A percentile compares a stretch with the other conserved stretches of the same genome.
Conservation (phyloP, 805 yeast genomes). For the Aciculoconidium aculeatum region DNA sequence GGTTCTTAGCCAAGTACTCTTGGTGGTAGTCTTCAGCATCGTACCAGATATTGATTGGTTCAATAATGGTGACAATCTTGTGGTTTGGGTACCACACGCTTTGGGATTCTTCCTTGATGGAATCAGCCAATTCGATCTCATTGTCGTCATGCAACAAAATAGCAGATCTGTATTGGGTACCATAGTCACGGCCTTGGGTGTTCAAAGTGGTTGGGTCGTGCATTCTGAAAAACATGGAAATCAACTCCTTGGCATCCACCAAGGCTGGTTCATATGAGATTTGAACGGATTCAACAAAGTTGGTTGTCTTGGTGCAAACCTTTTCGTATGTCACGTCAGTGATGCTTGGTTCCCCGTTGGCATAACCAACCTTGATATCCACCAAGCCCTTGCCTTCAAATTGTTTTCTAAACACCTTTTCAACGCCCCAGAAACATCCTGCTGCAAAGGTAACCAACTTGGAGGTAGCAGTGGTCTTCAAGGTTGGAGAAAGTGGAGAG, state of each 20-base stretch:
- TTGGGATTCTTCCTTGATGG: constrained; percentile 51
- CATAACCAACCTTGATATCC: constrained; percentile 84
- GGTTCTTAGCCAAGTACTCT: constrained; percentile 69
- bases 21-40: constrained; percentile 98
- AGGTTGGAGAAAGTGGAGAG: constrained; percentile 27
- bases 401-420: constrained; percentile 71
- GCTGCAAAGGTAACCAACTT: constrained; percentile 42
- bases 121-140: constrained; percentile 42
- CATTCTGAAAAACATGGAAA: constrained; percentile 82
- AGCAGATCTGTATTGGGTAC: constrained; percentile 87
- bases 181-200: constrained; percentile 81
- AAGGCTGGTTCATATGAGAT: constrained; percentile 69
- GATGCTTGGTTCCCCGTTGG: constrained; percentile 67
- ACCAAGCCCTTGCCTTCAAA: constrained; percentile 58
- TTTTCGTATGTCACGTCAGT: constrained; percentile 45
- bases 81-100: constrained; percentile 70
- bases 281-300: constrained; percentile 78
- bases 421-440: constrained; percentile 87
- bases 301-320: constrained; percentile 76
- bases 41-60: constrained; percentile 63
- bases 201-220: constrained; percentile 91
- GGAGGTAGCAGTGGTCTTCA: constrained; percentile 29
- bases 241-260: constrained; percentile 54
- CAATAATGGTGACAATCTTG: constrained; percentile 63
- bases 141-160: constrained; percentile 57